Evolutionary conservation across 2,329 filamentous ascomycete species (phyloP).

Genomic region (Pezicula carpinea): DNA sequence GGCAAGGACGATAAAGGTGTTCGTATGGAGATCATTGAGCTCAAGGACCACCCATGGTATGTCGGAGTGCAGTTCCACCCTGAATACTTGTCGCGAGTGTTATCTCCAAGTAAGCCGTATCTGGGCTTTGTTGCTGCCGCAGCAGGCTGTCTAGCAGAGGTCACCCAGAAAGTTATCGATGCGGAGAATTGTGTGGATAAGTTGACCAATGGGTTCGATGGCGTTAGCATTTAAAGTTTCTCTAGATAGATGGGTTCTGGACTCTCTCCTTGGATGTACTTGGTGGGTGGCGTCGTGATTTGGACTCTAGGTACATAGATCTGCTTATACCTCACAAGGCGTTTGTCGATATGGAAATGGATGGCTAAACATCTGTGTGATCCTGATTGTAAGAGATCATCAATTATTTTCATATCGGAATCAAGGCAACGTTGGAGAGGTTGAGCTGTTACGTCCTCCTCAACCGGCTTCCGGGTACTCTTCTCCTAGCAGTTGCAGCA

Average conservation of each 20-base stretch:
- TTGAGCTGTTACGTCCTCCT: too few relatives aligned
- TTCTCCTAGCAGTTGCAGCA: too few relatives aligned
- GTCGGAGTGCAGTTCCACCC: conserved; percentile 87
- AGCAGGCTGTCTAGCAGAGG: conserved; percentile 24
- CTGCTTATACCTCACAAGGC: background rate
- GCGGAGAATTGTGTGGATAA: background rate
- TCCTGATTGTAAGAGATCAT: too few relatives aligned
- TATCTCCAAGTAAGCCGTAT: conserved; percentile 70
- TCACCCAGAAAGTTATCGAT: conserved; percentile 13
- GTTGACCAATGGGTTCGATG: background rate
- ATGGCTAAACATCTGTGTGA: too few relatives aligned
- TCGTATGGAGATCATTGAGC: conserved; percentile 79
- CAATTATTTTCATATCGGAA: too few relatives aligned
- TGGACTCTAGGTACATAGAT: background rate
- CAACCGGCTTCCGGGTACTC: too few relatives aligned
- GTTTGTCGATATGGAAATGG: too few relatives aligned
- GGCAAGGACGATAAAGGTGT: conserved; percentile 75
- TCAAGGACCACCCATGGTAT: conserved; percentile 79
- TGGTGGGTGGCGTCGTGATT: conserved; percentile 40
- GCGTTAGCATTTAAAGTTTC: background rate
- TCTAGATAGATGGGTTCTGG: background rate
- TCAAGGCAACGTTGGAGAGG: too few relatives aligned
- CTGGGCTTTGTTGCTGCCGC: conserved; percentile 81
- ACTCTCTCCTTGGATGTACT: conserved; percentile 31
- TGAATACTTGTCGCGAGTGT: conserved; percentile 74